Evolutionary conservation across 805 yeast genomes (phyloP), one percentile per base, ranked within the genome.

Genomic region (Kuraishia floccosa): DNA sequence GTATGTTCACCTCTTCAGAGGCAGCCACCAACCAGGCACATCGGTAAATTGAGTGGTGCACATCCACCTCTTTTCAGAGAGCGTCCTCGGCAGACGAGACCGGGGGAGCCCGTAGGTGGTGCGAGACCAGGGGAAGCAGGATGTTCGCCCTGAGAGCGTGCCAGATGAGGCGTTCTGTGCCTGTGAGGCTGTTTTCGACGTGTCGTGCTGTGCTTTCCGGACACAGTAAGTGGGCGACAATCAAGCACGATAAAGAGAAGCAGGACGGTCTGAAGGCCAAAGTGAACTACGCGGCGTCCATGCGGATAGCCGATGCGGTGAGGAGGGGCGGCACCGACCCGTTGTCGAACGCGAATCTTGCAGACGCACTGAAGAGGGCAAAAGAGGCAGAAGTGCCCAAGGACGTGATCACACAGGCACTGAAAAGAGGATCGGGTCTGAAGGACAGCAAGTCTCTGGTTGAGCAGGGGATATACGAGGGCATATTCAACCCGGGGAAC

Each of bases 141-240:
- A n/a, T n/a, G n/a, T n/a, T n/a, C n/a, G n/a, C n/a, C n/a, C n/a
- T n/a, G n/a, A n/a, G n/a, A n/a, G n/a, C n/a, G n/a, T n/a, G n/a
- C n/a, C n/a, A n/a, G n/a, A n/a, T n/a, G n/a, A n/a, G n/a, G n/a
- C n/a, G n/a, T n/a, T n/a, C n/a, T n/a, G n/a, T n/a, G n/a, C n/a
- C n/a, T n/a, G n/a, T n/a, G n/a, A n/a, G n/a, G n/a, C n/a, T n/a
- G n/a, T n/a, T n/a, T n/a, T n/a, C n/a, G n/a, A n/a, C 9, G 15
- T n/a, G 13, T 24, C 27, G 9, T 17, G 16, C 31, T 2, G 25
- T 40, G 1, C 34, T 38, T n/a, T 75, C 85, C 0, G 98, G 98
- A 1, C 98, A 89, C 53, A 79, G 84, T 23, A 89, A 87, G 54
- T 89, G 98, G 98, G 83, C 93, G 26, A 84, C 82, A 29, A 89